Evolutionary conservation across 2,329 filamentous ascomycete species (phyloP).

Genomic region (Fusarium sp.): DNA sequence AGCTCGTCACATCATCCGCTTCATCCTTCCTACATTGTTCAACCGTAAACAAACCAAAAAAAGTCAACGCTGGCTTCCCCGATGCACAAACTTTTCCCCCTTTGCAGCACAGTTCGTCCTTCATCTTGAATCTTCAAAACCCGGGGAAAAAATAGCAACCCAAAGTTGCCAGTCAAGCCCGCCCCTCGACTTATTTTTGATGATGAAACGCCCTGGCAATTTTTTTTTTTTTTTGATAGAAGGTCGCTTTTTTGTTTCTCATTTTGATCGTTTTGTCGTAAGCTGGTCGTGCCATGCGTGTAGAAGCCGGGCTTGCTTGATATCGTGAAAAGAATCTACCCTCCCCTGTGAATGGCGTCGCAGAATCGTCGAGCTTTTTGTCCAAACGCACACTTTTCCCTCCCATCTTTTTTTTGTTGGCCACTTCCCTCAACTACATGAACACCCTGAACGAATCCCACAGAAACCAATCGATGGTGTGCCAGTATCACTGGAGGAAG

Average conservation of each 20-base stretch:
- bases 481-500: neutral
- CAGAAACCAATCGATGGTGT: neutral
- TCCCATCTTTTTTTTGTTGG: conserved; percentile 3
- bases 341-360: conserved; percentile 13
- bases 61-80: conserved; percentile 38
- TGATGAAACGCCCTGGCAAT: conserved; percentile 17
- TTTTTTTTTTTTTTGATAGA: neutral
- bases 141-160: neutral
- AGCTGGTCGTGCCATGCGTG: conserved; percentile 22
- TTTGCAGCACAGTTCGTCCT: conserved; percentile 10
- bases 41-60: conserved; percentile 9
- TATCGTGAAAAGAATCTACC: conserved; percentile 8
- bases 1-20: conserved; percentile 24
- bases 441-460: neutral
- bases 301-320: conserved; percentile 1
- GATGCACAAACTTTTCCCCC: conserved; percentile 35
- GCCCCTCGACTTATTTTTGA: conserved; percentile 17
- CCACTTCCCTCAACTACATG: neutral
- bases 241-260: conserved; percentile 24
- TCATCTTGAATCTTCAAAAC: neutral
- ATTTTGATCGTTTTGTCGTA: conserved; percentile 34
- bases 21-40: neutral
- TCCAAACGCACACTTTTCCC: conserved; percentile 8
- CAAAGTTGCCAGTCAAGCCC: neutral
- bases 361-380: conserved; percentile 19